These are phyloP conservation scores for Creolimax fragrantissima DNA, from an alignment of 78 protist species.

Conservation along the genomic window DNA sequence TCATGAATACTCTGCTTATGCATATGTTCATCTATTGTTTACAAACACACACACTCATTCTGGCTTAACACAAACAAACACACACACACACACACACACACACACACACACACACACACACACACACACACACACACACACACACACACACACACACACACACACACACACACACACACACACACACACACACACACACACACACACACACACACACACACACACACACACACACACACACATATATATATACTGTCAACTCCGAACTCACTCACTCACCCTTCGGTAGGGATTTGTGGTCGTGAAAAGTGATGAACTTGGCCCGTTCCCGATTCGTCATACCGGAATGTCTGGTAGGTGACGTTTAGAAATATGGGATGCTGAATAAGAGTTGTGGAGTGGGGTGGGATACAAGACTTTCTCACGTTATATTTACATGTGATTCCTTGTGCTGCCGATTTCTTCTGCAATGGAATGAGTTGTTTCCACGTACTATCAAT, in stretches of 20 bases:
- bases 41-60: background rate
- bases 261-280: too few relatives aligned
- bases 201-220: conserved; percentile 3
- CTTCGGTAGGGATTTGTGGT: background rate
- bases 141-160: background rate
- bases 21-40: too few relatives aligned
- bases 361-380: too few relatives aligned
- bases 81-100: background rate
- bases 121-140: background rate
- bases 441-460: too few relatives aligned
- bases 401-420: too few relatives aligned
- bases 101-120: background rate
- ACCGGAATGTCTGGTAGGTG: background rate
- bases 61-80: background rate
- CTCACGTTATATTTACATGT: too few relatives aligned
- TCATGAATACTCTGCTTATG: too few relatives aligned
- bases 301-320: background rate
- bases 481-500: too few relatives aligned
- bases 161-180: background rate
- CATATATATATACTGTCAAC: background rate
- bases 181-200: background rate
- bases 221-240: conserved; percentile 10
- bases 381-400: too few relatives aligned
- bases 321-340: background rate
- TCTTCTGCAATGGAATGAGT: too few relatives aligned